Conservation (phyloP, 139 green algal species). For the Spirogloea muscicola region DNA sequence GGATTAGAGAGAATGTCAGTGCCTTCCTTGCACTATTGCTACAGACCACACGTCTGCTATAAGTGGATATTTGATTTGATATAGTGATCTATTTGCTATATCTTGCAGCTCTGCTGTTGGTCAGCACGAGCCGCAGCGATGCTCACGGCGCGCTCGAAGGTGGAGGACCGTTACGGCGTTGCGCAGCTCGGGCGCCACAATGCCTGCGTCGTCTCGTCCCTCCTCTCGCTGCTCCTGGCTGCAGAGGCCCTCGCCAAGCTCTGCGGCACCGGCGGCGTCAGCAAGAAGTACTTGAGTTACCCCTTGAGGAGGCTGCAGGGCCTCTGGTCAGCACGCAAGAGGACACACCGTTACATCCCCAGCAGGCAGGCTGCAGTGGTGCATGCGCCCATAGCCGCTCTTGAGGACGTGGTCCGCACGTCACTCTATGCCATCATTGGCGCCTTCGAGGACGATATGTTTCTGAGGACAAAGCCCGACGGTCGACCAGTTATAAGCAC, state of each 20-base stretch:
- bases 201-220: slow-evolving; percentile 21
- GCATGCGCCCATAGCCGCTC: background rate
- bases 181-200: slow-evolving; percentile 30
- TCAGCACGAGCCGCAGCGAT: slow-evolving; percentile 4
- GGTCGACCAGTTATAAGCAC: background rate
- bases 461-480: background rate
- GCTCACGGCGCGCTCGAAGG: slow-evolving; percentile 15
- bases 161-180: slow-evolving; percentile 14
- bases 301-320: too few species aligned
- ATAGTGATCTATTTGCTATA: too few species aligned
- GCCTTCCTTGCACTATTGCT: too few species aligned
- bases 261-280: background rate
- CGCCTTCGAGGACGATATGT: slow-evolving; percentile 39
- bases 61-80: too few species aligned
- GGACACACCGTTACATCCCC: too few species aligned
- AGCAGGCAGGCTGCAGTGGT: too few species aligned
- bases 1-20: too few species aligned
- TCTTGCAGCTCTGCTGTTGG: slow-evolving; percentile 27
- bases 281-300: too few species aligned
- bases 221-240: slow-evolving; percentile 29
- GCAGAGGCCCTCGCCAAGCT: slow-evolving; percentile 13
- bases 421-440: slow-evolving; percentile 24
- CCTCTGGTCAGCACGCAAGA: too few species aligned
- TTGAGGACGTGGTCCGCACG: slow-evolving; percentile 27
- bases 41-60: too few species aligned